Evolutionary conservation across 345 rosid genomes (phyloP), one percentile per base, ranked within the genome.

Genomic region (Salix suchowensis): DNA sequence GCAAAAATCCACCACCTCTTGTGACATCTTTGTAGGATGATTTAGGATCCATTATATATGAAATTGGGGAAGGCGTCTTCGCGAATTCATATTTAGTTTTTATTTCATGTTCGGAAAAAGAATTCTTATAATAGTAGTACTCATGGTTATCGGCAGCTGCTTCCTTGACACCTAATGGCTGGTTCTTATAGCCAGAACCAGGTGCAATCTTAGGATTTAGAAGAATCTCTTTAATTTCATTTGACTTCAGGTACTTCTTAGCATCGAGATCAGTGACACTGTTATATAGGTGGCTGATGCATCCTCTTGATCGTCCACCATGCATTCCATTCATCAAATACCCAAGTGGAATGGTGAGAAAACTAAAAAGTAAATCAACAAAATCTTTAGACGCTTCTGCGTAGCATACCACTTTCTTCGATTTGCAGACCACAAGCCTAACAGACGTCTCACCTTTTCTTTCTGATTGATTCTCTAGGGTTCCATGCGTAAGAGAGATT

Each of bases 341-440:
- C 4, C 84, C 85, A n/a, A 80, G 77, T 21, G 84, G 87, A 60
- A 80, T 12, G 23, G 77, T 72, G 13, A 85, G 84, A 80, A 82
- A 85, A 37, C 82, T 77, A 62, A 78, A 75, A n/a, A 85, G 68
- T 23, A 85, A 70, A 73, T 82, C 72, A 69, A 78, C 80, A 61
- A 75, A 80, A 58, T 77, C 81, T 23, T 80, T 72, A 9, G 66
- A 68, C 3, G 61, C 84, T 60, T 85, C 85, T 24, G 76, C 83
- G 62, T 54, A 72, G 21, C 77, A 78, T n/a, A 73, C 77, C 30
- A 12, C 65, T 10, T 77, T 75, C 66, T 32, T 72, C 13, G 84
- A 77, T 80, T 82, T 85, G 72, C 82, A 80, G 3, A 74, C 10
- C 6, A 50, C 6, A 58, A 81, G 78, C 61, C 37, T 81, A 24